Evolutionary conservation across 2,329 filamentous ascomycete species (phyloP).

Genomic region (Fusarium brevicatenulatum): DNA sequence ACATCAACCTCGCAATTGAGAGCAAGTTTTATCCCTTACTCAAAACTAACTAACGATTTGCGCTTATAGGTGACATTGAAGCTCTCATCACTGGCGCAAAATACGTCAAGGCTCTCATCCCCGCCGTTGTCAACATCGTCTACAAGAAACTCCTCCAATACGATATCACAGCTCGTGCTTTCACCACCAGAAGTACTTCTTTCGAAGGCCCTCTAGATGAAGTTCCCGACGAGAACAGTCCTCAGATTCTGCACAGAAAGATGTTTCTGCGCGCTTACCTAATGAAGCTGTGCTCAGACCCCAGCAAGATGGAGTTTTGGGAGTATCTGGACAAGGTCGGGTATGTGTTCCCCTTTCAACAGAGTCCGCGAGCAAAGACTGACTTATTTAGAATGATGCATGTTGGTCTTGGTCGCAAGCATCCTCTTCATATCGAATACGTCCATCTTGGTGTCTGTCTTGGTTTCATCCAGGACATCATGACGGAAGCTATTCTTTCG

Average conservation of each 20-base stretch:
- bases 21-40: neutral
- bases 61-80: slow-evolving; percentile 71
- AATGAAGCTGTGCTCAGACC: slow-evolving; percentile 78
- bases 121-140: slow-evolving; percentile 84
- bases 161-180: slow-evolving; percentile 83
- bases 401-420: slow-evolving; percentile 75
- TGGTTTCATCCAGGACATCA: slow-evolving; percentile 79
- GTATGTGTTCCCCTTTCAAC: slow-evolving; percentile 53
- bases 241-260: slow-evolving; percentile 80
- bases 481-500: slow-evolving; percentile 79
- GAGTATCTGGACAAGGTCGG: slow-evolving; percentile 86
- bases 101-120: slow-evolving; percentile 84
- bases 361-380: neutral
- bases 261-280: slow-evolving; percentile 82
- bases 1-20: neutral
- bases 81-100: slow-evolving; percentile 75
- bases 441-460: slow-evolving; percentile 79
- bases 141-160: slow-evolving; percentile 84
- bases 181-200: slow-evolving; percentile 70
- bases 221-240: slow-evolving; percentile 72
- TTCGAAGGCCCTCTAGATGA: slow-evolving; percentile 75
- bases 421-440: slow-evolving; percentile 82
- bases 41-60: slow-evolving; percentile 13
- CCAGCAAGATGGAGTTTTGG: slow-evolving; percentile 81
- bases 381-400: slow-evolving; percentile 73